These are phyloP conservation scores for Hamigera avellanea DNA, from an alignment of 495 filamentous ascomycete genomes.

Conservation along the genomic window DNA sequence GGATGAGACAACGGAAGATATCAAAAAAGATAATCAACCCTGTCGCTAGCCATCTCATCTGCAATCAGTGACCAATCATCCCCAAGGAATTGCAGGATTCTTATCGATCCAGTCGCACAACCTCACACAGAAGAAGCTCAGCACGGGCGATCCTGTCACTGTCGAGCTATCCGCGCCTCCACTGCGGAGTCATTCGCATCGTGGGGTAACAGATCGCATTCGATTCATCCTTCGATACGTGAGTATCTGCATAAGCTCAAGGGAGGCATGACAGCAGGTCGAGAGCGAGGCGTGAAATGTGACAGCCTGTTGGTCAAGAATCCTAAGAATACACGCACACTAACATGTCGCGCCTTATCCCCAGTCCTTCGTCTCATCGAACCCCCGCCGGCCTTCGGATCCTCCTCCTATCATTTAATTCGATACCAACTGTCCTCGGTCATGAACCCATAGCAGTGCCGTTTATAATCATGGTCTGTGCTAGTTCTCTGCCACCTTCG, in stretches of 20 bases:
- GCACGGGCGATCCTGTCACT: not conserved
- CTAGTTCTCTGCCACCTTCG: not conserved
- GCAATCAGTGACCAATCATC: not conserved
- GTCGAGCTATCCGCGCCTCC: conserved; percentile 8
- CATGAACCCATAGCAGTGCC: not conserved
- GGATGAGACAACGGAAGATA: no score
- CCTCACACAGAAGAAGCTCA: no score
- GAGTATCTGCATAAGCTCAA: not conserved
- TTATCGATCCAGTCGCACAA: not conserved
- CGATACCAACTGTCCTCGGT: not conserved
- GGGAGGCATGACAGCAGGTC: not conserved
- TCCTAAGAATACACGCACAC: not conserved
- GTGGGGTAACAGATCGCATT: not conserved
- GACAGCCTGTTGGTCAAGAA: not conserved
- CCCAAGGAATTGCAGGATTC: not conserved
- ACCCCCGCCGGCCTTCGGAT: no score
- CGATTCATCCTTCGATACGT: not conserved
- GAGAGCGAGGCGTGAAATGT: no score
- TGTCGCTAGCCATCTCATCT: no score
- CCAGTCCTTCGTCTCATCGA: not conserved
- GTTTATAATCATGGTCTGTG: not conserved
- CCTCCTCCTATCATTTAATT: no score
- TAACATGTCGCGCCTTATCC: not conserved
- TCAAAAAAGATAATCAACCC: no score
- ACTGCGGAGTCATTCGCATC: conserved; percentile 8